Conservation (phyloP, 345 rosid species). For the Isatis tinctoria region DNA sequence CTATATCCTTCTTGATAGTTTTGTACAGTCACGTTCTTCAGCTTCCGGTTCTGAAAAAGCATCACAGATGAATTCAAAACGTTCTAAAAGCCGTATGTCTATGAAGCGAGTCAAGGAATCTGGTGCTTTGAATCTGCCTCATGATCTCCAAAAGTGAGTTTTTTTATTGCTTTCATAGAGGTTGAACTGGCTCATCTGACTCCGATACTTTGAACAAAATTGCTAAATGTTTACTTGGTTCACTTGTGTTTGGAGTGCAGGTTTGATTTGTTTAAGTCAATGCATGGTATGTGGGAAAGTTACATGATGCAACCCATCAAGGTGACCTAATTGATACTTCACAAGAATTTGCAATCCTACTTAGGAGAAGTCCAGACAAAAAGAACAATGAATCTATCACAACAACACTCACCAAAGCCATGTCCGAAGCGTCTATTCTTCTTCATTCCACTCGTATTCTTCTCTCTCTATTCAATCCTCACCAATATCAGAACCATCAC, state of each 20-base stretch:
- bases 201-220: background rate
- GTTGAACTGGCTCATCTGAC: background rate
- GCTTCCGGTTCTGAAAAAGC: constrained; percentile 45
- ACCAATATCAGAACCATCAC: constrained; percentile 11
- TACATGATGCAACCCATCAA: constrained; percentile 53
- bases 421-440: constrained; percentile 16
- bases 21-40: constrained; percentile 41
- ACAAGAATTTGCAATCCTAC: constrained; percentile 7
- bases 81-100: constrained; percentile 76
- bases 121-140: constrained; percentile 54
- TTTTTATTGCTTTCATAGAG: background rate
- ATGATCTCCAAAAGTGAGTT: constrained; percentile 55
- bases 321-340: constrained; percentile 12
- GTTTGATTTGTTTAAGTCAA: constrained; percentile 53
- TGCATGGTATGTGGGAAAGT: constrained; percentile 77
- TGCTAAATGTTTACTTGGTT: background rate
- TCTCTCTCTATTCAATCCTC: constrained; percentile 14
- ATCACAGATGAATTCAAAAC: constrained; percentile 55
- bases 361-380: background rate
- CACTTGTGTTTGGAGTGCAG: constrained; percentile 35
- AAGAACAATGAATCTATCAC: constrained; percentile 4
- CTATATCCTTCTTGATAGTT: constrained; percentile 85
- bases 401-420: constrained; percentile 1
- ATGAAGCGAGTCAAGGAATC: constrained; percentile 66
- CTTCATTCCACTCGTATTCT: constrained; percentile 11